Percentiles rank a stretch among this genome's conserved stretches.
phyloP scores from a whole-genome alignment of 2,329 filamentous ascomycete species.

The Aspergillus jensenii region DNA sequence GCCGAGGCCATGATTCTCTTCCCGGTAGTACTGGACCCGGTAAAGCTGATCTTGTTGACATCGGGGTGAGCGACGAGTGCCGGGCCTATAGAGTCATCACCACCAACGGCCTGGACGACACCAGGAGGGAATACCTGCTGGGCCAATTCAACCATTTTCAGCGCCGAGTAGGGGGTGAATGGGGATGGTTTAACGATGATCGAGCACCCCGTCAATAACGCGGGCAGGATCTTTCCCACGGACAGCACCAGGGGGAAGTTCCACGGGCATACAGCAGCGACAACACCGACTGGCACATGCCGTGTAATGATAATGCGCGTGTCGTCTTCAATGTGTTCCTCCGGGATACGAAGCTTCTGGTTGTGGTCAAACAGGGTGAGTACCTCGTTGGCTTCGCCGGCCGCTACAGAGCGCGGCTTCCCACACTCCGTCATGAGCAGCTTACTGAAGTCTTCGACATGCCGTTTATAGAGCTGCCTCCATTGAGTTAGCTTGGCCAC shows the following conservation, averaged over 20 bases:
- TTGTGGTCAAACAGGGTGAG: too few relatives aligned
- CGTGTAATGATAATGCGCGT: neutral
- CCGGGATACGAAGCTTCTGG: neutral
- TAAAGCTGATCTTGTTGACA: constrained; percentile 19
- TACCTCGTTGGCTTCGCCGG: too few relatives aligned
- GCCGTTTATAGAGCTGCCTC: too few relatives aligned
- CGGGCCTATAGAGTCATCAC: neutral
- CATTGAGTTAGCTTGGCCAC: too few relatives aligned
- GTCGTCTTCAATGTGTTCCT: neutral
- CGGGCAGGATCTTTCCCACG: neutral
- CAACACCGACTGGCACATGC: neutral
- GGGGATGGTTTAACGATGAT: constrained; percentile 44
- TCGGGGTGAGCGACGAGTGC: constrained; percentile 3
- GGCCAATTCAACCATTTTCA: neutral
- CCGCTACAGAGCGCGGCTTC: neutral
- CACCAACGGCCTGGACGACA: constrained; percentile 7
- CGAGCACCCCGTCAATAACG: constrained; percentile 46
- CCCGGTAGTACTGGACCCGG: constrained; percentile 16
- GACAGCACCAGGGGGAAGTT: neutral
- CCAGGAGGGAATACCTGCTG: neutral
- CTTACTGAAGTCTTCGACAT: neutral
- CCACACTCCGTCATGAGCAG: neutral
- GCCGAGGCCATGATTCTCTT: constrained; percentile 21
- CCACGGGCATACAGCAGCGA: neutral
- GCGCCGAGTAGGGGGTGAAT: neutral